phyloP scores from a whole-genome alignment of 352 stramenopile species.

The Blastocystis sp. region DNA sequence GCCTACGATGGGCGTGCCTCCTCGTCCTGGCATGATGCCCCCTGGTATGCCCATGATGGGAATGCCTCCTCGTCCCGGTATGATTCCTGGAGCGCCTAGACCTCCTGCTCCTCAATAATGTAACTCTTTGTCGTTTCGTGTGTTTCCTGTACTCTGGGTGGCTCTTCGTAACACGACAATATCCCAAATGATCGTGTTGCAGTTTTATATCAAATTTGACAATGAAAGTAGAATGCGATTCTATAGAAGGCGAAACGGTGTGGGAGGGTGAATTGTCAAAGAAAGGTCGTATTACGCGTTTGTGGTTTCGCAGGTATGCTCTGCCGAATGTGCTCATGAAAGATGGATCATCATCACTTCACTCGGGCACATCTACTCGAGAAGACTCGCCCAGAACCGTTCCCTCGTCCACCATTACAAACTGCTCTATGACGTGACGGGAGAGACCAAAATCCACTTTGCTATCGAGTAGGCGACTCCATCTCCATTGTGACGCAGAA shows the following conservation, averaged over 20 bases:
- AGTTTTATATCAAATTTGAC: slow-evolving; percentile 37
- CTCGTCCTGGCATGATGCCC: slow-evolving; percentile 80
- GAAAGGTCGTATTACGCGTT: slow-evolving; percentile 27
- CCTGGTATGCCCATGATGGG: slow-evolving; percentile 80
- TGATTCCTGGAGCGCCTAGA: slow-evolving; percentile 79
- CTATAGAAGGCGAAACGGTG: slow-evolving; percentile 53
- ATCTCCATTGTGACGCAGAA: neutral
- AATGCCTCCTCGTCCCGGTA: slow-evolving; percentile 82
- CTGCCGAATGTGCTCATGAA: no score
- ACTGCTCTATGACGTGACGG: slow-evolving; percentile 14
- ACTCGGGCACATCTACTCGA: slow-evolving; percentile 20
- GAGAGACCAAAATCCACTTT: slow-evolving; percentile 39
- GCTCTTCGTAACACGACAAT: slow-evolving; percentile 69
- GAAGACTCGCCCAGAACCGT: neutral
- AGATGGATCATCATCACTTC: slow-evolving; percentile 28
- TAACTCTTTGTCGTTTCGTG: slow-evolving; percentile 59
- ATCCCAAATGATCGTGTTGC: slow-evolving; percentile 54
- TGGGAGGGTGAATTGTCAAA: slow-evolving; percentile 58
- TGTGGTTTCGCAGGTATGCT: slow-evolving; percentile 49
- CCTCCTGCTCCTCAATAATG: slow-evolving; percentile 22
- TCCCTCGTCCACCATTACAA: neutral
- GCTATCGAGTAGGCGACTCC: neutral
- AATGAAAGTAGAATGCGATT: slow-evolving; percentile 40
- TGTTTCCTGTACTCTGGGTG: slow-evolving; percentile 44
- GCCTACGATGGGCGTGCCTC: slow-evolving; percentile 79